phyloP scores from a whole-genome alignment of 2,329 filamentous ascomycete genomes.

The Ceratocystis ficicola region DNA sequence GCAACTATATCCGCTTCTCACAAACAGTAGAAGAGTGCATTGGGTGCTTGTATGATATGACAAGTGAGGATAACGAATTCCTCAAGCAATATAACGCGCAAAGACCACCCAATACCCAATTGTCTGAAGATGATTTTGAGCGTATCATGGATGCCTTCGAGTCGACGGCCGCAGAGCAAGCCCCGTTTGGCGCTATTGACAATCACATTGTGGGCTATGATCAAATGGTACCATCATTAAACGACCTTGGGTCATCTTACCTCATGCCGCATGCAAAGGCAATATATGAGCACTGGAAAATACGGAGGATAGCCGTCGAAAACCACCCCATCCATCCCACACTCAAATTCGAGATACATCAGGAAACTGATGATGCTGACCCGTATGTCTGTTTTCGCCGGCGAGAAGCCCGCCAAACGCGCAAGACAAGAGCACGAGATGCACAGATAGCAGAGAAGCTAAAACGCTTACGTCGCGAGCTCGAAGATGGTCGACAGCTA shows the following conservation, averaged over 20 bases:
- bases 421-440: conserved; percentile 89
- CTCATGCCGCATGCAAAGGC: conserved; percentile 54
- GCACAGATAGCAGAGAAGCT: conserved; percentile 90
- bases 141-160: conserved; percentile 92
- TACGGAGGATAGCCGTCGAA: conserved; percentile 50
- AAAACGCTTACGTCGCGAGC: conserved; percentile 76
- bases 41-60: conserved; percentile 88
- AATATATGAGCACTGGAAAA: conserved; percentile 84
- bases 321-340: conserved; percentile 64
- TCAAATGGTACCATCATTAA: conserved; percentile 58
- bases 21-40: conserved; percentile 95
- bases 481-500: conserved; percentile 77
- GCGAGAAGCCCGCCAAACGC: conserved; percentile 82
- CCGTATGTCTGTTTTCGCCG: conserved; percentile 97
- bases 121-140: conserved; percentile 87
- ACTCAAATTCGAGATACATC: conserved; percentile 88
- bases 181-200: conserved; percentile 82
- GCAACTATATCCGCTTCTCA: conserved; percentile 93
- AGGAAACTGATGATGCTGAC: conserved; percentile 89
- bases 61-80: conserved; percentile 74
- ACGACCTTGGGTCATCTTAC: conserved; percentile 38
- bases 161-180: conserved; percentile 67
- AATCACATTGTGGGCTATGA: conserved; percentile 70
- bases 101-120: conserved; percentile 48
- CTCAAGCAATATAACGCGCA: conserved; percentile 75